phyloP scores from a whole-genome alignment of 371 early-diverging fungal species.

The Sporodiniella umbellata region DNA sequence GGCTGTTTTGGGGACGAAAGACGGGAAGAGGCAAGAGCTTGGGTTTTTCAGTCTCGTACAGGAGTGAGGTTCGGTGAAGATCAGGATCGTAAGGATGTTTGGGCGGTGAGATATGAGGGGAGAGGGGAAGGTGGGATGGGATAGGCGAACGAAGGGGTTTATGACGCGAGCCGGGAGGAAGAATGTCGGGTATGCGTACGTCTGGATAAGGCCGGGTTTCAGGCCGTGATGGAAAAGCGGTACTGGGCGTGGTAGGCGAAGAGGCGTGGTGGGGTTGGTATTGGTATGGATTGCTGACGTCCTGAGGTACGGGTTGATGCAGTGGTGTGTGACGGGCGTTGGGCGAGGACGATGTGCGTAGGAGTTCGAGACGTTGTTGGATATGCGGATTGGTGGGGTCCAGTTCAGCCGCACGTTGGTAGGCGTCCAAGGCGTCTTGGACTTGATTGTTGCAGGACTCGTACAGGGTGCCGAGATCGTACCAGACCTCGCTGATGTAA shows the following conservation, averaged over 20 bases:
- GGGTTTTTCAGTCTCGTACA: conserved; percentile 17
- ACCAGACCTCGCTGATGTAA: conserved; percentile 96
- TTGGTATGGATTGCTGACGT: conserved; percentile 53
- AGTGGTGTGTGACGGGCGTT: conserved; percentile 18
- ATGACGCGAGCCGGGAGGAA: conserved; percentile 4
- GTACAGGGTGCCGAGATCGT: conserved; percentile 93
- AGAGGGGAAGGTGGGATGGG: conserved; percentile 19
- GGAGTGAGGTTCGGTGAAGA: conserved; percentile 23
- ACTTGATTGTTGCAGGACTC: conserved; percentile 98
- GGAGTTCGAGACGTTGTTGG: conserved; percentile 67
- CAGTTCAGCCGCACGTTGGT: conserved; percentile 88
- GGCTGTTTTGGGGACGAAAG: conserved; percentile 7
- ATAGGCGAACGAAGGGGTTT: conserved; percentile 18
- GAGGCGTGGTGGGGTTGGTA: conserved; percentile 18
- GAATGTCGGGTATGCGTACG: conserved; percentile 34
- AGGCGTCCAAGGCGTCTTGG: conserved; percentile 96
- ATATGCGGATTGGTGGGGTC: conserved; percentile 79
- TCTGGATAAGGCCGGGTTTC: conserved; percentile 19
- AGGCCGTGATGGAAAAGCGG: no score
- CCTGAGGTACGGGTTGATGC: conserved; percentile 53
- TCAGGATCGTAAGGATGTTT: conserved; percentile 7
- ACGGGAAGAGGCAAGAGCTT: neutral
- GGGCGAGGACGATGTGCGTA: conserved; percentile 14
- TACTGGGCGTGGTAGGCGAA: conserved; percentile 1
- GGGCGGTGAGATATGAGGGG: conserved; percentile 1